phyloP scores from a whole-genome alignment of 2,329 filamentous ascomycete genomes.

The Calonectria multiphialidica region DNA sequence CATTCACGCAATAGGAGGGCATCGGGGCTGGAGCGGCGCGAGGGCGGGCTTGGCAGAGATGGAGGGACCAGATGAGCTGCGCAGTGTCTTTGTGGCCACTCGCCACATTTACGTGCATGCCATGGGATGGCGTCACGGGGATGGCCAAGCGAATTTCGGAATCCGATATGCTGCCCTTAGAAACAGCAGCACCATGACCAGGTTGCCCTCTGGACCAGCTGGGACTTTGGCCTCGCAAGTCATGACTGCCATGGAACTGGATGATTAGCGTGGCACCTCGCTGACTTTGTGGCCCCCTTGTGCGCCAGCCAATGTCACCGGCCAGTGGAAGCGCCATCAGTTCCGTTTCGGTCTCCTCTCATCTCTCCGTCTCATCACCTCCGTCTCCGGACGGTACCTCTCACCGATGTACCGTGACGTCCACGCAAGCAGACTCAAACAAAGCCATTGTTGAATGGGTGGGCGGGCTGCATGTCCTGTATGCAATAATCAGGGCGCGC shows the following conservation, averaged over 20 bases:
- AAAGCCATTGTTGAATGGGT: neutral
- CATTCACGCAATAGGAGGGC: neutral
- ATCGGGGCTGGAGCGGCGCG: slow-evolving; percentile 1
- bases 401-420: neutral
- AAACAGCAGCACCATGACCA: neutral
- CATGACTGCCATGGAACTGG: neutral
- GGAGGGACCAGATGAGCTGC: neutral
- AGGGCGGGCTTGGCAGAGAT: slow-evolving; percentile 7
- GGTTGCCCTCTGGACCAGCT: too few species aligned
- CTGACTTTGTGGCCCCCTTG: neutral
- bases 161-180: neutral
- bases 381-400: neutral
- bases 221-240: neutral
- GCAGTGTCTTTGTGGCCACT: neutral
- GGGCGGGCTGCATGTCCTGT: neutral
- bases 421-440: neutral
- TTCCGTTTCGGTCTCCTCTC: neutral
- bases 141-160: neutral
- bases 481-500: neutral
- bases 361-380: neutral
- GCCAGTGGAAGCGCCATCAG: neutral
- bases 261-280: neutral
- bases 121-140: slow-evolving; percentile 6
- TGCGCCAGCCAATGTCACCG: neutral
- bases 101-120: neutral